Base-by-base conservation (phyloP, 306 rosid genomes). In the Vigna hirtella region DNA sequence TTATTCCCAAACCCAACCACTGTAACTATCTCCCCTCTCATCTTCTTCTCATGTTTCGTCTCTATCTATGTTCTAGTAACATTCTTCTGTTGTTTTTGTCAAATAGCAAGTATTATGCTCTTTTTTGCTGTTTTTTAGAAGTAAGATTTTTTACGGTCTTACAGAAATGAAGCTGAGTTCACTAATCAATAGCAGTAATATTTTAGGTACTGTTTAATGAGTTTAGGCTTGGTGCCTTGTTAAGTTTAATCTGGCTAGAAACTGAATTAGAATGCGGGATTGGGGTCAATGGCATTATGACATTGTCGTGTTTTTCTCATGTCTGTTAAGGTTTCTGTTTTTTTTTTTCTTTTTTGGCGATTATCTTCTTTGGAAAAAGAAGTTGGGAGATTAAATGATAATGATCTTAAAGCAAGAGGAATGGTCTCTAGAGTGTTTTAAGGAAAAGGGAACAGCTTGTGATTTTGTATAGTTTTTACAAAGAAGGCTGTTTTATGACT, bases 11-110 rank as follows among this genome's bases (percentile, higher is more conserved):
- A 63, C 13, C 73, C 74, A 72, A 40, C 16, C 79, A 52, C 28
- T 42, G 85, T 81, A 70, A 69, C 34, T 76, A 20, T 75, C 81
- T 76, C 17, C 24, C 50, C 15, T 38, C 28, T 52, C 13, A 10
- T 6, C 1, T 0, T 22, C 30, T 16, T 73, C 13, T 42, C 47
- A 0, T 45, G 15, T 45, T 45, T 45, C 50, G 4, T 2, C 13
- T 12, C 16, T 45, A 3, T 12, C 50, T 12, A 45, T 45, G 50
- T 45, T 45, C 5, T 45, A 12, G 13, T 45, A 45, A 4, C 50
- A 4, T 55, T 20, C 70, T 6, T 51, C 17, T 56, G 10, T 73
- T 17, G 32, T 1, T 10, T 47, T 17, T 18, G 15, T 58, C 28
- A 12, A 30, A 65, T 17, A 6, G 24, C 51, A 1, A 17, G 11